These are phyloP conservation scores for Lipomyces yamadae DNA, from an alignment of 805 yeast genomes.

Conservation along the genomic window DNA sequence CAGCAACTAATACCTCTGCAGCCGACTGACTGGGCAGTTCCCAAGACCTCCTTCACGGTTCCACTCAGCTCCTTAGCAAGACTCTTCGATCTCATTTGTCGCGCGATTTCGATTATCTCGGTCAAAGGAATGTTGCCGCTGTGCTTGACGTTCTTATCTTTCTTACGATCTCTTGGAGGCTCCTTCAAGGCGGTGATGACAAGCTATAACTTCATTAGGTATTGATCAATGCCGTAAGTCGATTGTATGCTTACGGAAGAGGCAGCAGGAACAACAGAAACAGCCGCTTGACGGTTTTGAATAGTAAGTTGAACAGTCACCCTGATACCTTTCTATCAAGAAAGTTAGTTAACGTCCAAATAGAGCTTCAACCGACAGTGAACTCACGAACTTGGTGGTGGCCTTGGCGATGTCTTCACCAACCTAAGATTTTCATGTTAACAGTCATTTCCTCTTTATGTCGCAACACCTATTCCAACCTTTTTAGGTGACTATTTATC, in stretches of 20 bases:
- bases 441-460: not conserved
- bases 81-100: constrained; percentile 96
- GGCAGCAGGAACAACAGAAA: constrained; percentile 99
- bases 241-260: constrained; percentile 60
- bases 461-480: constrained; percentile 79
- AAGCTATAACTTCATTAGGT: constrained; percentile 47
- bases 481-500: constrained; percentile 48
- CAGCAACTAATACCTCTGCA: constrained; percentile 60
- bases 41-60: constrained; percentile 97
- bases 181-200: constrained; percentile 99
- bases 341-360: not conserved
- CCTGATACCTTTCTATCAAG: constrained; percentile 81
- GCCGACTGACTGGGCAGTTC: constrained; percentile 99
- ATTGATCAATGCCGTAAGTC: not conserved
- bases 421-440: constrained; percentile 71
- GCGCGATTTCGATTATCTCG: constrained; percentile 95
- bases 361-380: not conserved
- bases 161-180: constrained; percentile 99
- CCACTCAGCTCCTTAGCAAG: constrained; percentile 97
- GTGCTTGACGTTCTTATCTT: constrained; percentile 99
- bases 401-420: constrained; percentile 99
- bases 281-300: constrained; percentile 99
- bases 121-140: constrained; percentile 97
- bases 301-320: constrained; percentile 98
- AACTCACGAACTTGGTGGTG: constrained; percentile 79